phyloP scores from a whole-genome alignment of 2,329 filamentous ascomycete species.

The Phialophora chinensis region DNA sequence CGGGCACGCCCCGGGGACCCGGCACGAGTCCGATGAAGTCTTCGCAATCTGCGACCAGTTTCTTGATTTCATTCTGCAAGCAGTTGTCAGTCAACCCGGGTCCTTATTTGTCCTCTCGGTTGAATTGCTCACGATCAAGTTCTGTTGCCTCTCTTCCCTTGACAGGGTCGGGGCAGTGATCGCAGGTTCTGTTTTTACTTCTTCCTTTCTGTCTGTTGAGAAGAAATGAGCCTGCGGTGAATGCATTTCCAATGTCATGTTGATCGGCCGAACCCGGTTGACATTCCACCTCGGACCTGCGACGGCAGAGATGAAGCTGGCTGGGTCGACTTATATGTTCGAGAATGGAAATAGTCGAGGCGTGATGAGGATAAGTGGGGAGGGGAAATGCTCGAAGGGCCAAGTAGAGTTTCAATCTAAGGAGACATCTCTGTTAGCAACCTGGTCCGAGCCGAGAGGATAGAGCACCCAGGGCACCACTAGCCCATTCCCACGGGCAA shows the following conservation, averaged over 20 bases:
- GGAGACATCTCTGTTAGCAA: background rate
- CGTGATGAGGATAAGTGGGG: background rate
- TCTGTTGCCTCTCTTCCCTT: conserved; percentile 26
- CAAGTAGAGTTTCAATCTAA: background rate
- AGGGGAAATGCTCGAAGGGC: background rate
- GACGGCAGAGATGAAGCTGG: background rate
- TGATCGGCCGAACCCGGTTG: background rate
- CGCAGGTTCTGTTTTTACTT: background rate
- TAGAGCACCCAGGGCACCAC: background rate
- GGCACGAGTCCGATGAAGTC: conserved; percentile 32
- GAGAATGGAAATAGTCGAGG: background rate
- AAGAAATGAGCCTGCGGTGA: background rate
- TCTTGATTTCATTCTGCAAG: conserved; percentile 33
- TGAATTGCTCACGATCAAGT: conserved; percentile 24
- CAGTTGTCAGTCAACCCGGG: conserved; percentile 3
- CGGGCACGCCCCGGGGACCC: conserved; percentile 23
- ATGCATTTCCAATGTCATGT: background rate
- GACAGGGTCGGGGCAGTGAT: background rate
- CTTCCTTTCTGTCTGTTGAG: background rate
- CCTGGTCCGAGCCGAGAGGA: background rate
- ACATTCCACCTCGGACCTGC: background rate
- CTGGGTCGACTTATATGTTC: background rate
- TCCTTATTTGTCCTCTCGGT: background rate
- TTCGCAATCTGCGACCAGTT: conserved; percentile 32
- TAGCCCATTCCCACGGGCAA: background rate